Conservation (phyloP, 805 yeast genomes). For the Schwanniomyces yamadae region DNA sequence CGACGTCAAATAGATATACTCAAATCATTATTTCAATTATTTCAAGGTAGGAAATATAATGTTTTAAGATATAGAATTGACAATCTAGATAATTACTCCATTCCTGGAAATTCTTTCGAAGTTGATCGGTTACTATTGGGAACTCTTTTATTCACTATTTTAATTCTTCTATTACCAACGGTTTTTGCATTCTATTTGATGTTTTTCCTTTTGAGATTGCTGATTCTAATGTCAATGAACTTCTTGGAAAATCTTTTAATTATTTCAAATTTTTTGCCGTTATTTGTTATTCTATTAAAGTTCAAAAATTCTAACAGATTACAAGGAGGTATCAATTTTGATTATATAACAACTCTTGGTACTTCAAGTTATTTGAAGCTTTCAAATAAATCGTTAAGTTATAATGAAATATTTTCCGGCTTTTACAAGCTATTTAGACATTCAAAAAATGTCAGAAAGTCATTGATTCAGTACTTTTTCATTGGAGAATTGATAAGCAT, state of each 20-base stretch:
- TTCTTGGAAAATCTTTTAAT: conserved; percentile 60
- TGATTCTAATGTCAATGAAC: conserved; percentile 48
- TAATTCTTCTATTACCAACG: conserved; percentile 81
- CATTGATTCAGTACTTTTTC: conserved; percentile 22
- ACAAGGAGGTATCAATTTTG: conserved; percentile 51
- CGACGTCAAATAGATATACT: conserved; percentile 69
- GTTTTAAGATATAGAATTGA: conserved; percentile 84
- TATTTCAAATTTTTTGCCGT: conserved; percentile 76
- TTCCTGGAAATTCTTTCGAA: conserved; percentile 49
- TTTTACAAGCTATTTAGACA: conserved; percentile 28
- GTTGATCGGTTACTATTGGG: conserved; percentile 87
- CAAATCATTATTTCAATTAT: conserved; percentile 74
- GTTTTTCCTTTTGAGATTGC: conserved; percentile 61
- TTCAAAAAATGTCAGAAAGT: conserved; percentile 26
- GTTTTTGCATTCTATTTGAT: conserved; percentile 78
- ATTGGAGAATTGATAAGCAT: conserved; percentile 27
- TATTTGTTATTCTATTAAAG: conserved; percentile 77
- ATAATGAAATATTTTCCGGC: conserved; percentile 33
- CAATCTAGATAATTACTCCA: conserved; percentile 52
- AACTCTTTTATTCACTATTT: conserved; percentile 78
- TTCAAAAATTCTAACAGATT: conserved; percentile 71
- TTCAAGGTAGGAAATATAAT: conserved; percentile 87
- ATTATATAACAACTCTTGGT: conserved; percentile 13
- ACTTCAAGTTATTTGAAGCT: conserved; percentile 26
- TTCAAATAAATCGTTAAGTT: conserved; percentile 38